Percentiles rank a stretch among this genome's conserved stretches.
Conservation (phyloP, 805 yeast species). For the Nakazawaea laoshanensis region DNA sequence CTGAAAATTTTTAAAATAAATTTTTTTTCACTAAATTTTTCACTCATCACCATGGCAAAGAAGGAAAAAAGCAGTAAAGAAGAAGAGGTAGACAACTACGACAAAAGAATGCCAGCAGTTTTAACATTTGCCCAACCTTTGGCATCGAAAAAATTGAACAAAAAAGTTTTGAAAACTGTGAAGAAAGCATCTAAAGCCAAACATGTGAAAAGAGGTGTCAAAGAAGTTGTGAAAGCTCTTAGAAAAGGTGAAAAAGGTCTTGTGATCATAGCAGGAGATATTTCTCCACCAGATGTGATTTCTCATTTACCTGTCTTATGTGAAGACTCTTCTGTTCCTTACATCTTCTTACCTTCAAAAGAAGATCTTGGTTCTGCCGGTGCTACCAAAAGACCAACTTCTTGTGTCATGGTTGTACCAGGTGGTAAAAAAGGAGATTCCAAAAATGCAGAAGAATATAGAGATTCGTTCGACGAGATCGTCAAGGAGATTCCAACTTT, state of each 20-base stretch:
- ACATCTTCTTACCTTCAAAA: constrained; percentile 89
- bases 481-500: constrained; percentile 75
- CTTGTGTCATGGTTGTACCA: constrained; percentile 95
- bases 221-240: constrained; percentile 95
- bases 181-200: constrained; percentile 98
- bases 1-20: constrained; percentile 1
- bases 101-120: constrained; percentile 80
- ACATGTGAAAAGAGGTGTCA: constrained; percentile 97
- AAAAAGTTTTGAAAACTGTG: constrained; percentile 89
- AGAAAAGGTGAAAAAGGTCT: constrained; percentile 98
- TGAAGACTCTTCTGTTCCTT: constrained; percentile 91
- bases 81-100: constrained; percentile 73
- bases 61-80: constrained; percentile 29
- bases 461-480: constrained; percentile 86
- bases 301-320: constrained; percentile 96
- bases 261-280: constrained; percentile 95
- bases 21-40: constrained; percentile 2
- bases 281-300: constrained; percentile 94
- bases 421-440: constrained; percentile 73
- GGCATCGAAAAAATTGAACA: constrained; percentile 92
- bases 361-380: constrained; percentile 99
- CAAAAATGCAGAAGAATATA: constrained; percentile 77
- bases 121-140: constrained; percentile 90
- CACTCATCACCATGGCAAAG: constrained; percentile 27
- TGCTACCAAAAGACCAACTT: constrained; percentile 98